Percentiles rank a stretch among this genome's conserved stretches.
Evolutionary conservation across 345 rosid species (phyloP).

Genomic region (Dipteronia sinensis): DNA sequence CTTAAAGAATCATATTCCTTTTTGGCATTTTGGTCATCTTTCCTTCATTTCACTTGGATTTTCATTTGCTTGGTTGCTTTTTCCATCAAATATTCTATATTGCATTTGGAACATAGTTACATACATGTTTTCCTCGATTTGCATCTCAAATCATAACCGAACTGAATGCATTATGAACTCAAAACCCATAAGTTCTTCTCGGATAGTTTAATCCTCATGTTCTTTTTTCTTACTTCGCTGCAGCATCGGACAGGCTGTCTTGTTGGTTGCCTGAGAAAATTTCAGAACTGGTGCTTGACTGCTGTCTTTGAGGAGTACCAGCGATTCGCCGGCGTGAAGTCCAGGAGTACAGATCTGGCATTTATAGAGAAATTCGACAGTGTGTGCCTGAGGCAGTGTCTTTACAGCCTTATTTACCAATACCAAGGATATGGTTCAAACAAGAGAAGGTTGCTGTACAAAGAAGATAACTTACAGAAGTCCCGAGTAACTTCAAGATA

Average conservation of each 20-base stretch:
- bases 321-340: slow-evolving; percentile 63
- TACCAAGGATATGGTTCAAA: slow-evolving; percentile 71
- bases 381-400: slow-evolving; percentile 52
- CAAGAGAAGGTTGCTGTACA: slow-evolving; percentile 66
- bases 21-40: not conserved
- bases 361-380: slow-evolving; percentile 66
- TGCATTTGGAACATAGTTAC: not conserved
- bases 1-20: not conserved
- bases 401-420: slow-evolving; percentile 67
- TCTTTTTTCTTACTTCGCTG: slow-evolving; percentile 13
- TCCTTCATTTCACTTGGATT: not conserved
- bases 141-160: not conserved
- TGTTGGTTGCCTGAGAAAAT: slow-evolving; percentile 84
- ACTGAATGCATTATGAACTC: not conserved
- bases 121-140: not conserved
- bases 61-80: not conserved
- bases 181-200: not conserved
- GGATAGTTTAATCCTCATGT: slow-evolving; percentile 1
- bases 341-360: slow-evolving; percentile 53
- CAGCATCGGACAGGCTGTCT: slow-evolving; percentile 94
- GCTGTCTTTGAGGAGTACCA: slow-evolving; percentile 75
- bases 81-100: not conserved
- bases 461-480: slow-evolving; percentile 56
- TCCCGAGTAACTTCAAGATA: slow-evolving; percentile 45
- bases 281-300: slow-evolving; percentile 77